Evolutionary conservation across 2,329 filamentous ascomycete species (phyloP), one percentile per base, ranked within the genome.

Genomic region (Cladophialophora carrionii): DNA sequence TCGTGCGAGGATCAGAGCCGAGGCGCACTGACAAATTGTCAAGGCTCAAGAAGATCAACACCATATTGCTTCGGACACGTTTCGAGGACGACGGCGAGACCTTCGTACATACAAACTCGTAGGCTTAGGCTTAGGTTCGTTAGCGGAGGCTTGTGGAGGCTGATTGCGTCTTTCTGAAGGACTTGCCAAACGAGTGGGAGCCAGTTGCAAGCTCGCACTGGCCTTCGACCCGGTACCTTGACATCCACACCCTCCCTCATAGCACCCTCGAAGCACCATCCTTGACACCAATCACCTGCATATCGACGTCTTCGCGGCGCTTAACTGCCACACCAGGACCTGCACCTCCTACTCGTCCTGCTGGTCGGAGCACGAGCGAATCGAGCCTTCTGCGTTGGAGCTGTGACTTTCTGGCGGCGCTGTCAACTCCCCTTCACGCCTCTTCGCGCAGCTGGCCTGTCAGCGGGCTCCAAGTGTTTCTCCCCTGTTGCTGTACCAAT

Each of bases 381-480:
- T 57, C 54, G 22, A 60, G 61, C 63, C 29, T 17, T 58, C 52
- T 41, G 46, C 52, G 59, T 63, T 62, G 57, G 59, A 32, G 17
- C 49, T 57, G 62, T 29, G 37, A 58, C 41, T 55, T 53, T 63
- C 41, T 54, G 22, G 59, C 53, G 55, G 46, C 55, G 41, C 31
- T 61, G 24, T 49, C 51, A 37, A 53, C 10, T 63, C 48, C 20
- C 62, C 54, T 53, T 55, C 41, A 43, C 55, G 55, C 63, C 59
- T 66, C 64, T 29, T 43, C 56, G 56, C 59, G 57, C 67, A 63
- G 65, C 69, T 69, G 67, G 69, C 61, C 69, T 71, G 69, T 63
- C 64, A 65, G 65, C 61, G 65, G 51, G 49, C 55, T 55, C 62
- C 68, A 67, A 63, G 65, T 68, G 68, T 63, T 58, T 68, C 59